A percentile compares a stretch with the other conserved stretches of the same genome.
These are phyloP conservation scores for Debaryomyces sp. DNA, from an alignment of 1,139 yeast species.

Conservation along the genomic window DNA sequence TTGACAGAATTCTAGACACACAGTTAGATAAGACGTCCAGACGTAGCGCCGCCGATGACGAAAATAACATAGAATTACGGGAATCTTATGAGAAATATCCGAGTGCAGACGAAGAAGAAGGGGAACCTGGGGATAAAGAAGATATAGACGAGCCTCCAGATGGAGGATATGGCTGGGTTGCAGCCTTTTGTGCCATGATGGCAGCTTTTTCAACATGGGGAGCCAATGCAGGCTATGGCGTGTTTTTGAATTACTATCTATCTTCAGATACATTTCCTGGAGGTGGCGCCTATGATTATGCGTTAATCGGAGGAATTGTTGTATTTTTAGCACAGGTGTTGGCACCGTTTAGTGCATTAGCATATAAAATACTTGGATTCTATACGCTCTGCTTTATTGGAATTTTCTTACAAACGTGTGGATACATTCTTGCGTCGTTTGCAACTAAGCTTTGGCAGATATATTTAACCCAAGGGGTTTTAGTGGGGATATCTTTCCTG, in stretches of 20 bases:
- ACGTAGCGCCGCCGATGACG: constrained; percentile 10
- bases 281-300: constrained; percentile 64
- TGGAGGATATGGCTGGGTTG: constrained; percentile 73
- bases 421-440: constrained; percentile 66
- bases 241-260: constrained; percentile 61
- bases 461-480: constrained; percentile 66
- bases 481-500: constrained; percentile 63
- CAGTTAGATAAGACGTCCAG: constrained; percentile 24
- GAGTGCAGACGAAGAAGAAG: constrained; percentile 2
- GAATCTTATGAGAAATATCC: neutral
- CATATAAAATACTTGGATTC: constrained; percentile 37
- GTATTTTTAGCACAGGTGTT: constrained; percentile 59
- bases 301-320: constrained; percentile 71
- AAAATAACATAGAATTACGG: neutral
- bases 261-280: constrained; percentile 51
- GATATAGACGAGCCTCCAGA: constrained; percentile 50
- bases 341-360: constrained; percentile 53
- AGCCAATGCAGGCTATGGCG: constrained; percentile 68
- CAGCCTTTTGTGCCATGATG: constrained; percentile 55
- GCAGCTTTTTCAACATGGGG: constrained; percentile 69
- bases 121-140: constrained; percentile 11
- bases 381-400: constrained; percentile 49
- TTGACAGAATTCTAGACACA: constrained; percentile 26
- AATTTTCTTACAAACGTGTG: constrained; percentile 51
- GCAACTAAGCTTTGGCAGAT: constrained; percentile 64